Percentiles rank a stretch among this genome's conserved stretches.
Conservation (phyloP, 768 basidiomycete genomes). For the Hirschioporus abietinus region DNA sequence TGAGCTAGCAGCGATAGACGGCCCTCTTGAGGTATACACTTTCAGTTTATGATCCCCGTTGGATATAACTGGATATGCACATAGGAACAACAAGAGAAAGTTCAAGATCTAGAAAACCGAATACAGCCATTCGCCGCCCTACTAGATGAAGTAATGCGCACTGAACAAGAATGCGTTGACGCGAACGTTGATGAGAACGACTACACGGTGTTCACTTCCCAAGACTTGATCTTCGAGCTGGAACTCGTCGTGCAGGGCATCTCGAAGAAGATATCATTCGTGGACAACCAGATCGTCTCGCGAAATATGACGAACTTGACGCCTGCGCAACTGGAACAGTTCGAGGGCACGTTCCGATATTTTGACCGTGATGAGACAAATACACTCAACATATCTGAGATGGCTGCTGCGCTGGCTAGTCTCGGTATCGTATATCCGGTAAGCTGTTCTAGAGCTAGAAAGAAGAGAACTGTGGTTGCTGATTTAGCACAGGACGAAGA, state of each 20-base stretch:
- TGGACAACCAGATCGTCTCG: constrained; percentile 96
- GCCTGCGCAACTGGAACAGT: constrained; percentile 92
- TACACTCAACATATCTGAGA: constrained; percentile 76
- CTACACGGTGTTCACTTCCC: constrained; percentile 83
- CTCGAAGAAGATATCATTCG: constrained; percentile 87
- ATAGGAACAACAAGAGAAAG: constrained; percentile 71
- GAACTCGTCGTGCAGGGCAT: constrained; percentile 77
- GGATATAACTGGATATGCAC: background rate
- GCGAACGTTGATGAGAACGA: constrained; percentile 98
- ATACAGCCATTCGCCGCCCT: constrained; percentile 61
- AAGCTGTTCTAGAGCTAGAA: constrained; percentile 16
- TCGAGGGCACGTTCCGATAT: constrained; percentile 95
- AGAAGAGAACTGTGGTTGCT: background rate
- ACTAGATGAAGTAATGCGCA: constrained; percentile 42
- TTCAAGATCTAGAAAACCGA: constrained; percentile 58
- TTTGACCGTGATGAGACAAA: constrained; percentile 94
- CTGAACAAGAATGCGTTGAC: constrained; percentile 70
- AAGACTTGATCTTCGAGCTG: constrained; percentile 88
- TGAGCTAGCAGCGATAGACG: constrained; percentile 70
- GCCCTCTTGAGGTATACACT: constrained; percentile 60
- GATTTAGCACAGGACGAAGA: constrained; percentile 64
- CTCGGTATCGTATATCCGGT: constrained; percentile 91
- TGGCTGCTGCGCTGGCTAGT: constrained; percentile 92
- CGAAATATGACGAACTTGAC: constrained; percentile 92
- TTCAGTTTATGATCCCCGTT: constrained; percentile 2